Base-by-base conservation (phyloP, 257 asterid species). In the Vinca minor region DNA sequence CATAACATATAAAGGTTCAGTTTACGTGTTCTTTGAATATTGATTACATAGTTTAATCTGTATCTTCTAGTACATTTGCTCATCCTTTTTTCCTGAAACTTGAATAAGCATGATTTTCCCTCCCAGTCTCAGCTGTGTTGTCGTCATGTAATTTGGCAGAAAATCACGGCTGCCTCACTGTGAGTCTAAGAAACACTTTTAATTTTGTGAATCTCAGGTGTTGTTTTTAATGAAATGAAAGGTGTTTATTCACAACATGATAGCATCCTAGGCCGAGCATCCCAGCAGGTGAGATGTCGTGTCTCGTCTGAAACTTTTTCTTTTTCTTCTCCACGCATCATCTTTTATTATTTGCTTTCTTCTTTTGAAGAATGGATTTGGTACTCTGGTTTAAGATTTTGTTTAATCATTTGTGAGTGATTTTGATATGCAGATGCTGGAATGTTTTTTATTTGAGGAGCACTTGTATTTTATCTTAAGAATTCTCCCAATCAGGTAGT, bases 231-330 rank as follows among this genome's bases (percentile, higher is more conserved):
- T 80, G 98, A 93, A 84, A 93, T 93, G 98, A 93, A 93, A 83
- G 98, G 98, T 74, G 98, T 93, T 68, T 93, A 93, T 74, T 93
- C 98, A 63, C 98, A 93, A 84, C 98, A 97, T n/a, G 98, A 93
- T 74, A 89, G 86, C 82, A 86, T 93, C 76, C 76, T 93, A 41
- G 94, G 96, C 62, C 85, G 98, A 69, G 79, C 94, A 65, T 79
- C 95, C 71, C 98, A 89, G 74, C 95, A 85, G 95, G 98, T 81
- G 66, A 52, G 76, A 13, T 20, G 54, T 53, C 62, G 21, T 29
- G 1, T n/a, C n/a, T n/a, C 41, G 14, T 31, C 36, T n/a, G n/a
- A 32, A 29, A 31, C 11, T 31, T n/a, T n/a, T n/a, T n/a, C n/a
- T n/a, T n/a, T n/a, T n/a, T n/a, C n/a, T n/a, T n/a, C n/a, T n/a